Evolutionary conservation across 1,284 basidiomycete species (phyloP).

Genomic region (Sparassis latifolia): DNA sequence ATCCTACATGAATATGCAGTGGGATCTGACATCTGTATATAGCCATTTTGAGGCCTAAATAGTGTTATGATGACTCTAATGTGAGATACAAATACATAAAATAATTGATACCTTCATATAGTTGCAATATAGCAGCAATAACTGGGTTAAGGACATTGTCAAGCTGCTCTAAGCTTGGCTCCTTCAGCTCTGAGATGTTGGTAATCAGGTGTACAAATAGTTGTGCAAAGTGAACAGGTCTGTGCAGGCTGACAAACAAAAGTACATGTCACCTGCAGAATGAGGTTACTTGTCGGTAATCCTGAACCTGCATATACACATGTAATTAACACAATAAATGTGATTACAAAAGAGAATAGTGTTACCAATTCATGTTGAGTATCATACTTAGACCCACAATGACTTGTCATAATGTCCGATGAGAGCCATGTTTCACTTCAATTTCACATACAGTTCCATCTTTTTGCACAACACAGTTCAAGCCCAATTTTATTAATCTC

Average conservation of each 20-base stretch:
- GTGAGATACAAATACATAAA: not conserved
- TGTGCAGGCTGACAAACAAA: slow-evolving; percentile 21
- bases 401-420: not conserved
- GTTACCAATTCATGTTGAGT: not conserved
- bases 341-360: not conserved
- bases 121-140: not conserved
- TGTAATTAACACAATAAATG: not conserved
- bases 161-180: slow-evolving; percentile 17
- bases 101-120: not conserved
- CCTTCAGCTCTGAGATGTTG: slow-evolving; percentile 1
- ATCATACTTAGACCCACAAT: not conserved
- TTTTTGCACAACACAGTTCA: not conserved
- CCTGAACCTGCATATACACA: slow-evolving; percentile 16
- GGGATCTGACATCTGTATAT: too few species aligned
- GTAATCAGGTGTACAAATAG: slow-evolving; percentile 17
- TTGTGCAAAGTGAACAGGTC: slow-evolving; percentile 16
- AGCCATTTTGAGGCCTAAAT: too few species aligned
- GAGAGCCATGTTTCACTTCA: not conserved
- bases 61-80: too few species aligned
- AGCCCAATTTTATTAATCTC: not conserved
- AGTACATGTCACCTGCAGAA: slow-evolving; percentile 21
- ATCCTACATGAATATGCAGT: too few species aligned
- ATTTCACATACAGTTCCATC: not conserved
- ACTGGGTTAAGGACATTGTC: slow-evolving; percentile 13
- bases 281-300: slow-evolving; percentile 19